Percentiles rank a stretch among this genome's conserved stretches.
These are phyloP conservation scores for Asterophora lycoperdoides DNA, from an alignment of 768 basidiomycete genomes.

Conservation along the genomic window DNA sequence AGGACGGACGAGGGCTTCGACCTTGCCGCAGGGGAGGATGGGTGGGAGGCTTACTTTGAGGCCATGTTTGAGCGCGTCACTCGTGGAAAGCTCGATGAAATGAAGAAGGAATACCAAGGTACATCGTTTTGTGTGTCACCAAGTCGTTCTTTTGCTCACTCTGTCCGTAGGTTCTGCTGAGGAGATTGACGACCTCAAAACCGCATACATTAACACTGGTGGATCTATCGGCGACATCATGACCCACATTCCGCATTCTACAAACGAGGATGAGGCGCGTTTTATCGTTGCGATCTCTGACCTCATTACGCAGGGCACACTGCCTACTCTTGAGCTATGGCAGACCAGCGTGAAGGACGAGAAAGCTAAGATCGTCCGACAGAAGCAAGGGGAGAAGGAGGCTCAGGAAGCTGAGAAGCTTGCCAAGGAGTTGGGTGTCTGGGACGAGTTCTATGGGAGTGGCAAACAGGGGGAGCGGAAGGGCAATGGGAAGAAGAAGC, in stretches of 20 bases:
- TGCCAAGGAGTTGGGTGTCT: conserved; percentile 86
- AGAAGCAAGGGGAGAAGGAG: conserved; percentile 73
- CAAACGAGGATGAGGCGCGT: conserved; percentile 78
- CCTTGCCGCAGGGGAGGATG: conserved; percentile 68
- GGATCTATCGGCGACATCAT: conserved; percentile 84
- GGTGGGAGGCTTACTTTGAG: conserved; percentile 96
- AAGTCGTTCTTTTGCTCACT: not conserved
- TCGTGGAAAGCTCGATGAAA: conserved; percentile 80
- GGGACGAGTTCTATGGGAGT: conserved; percentile 89
- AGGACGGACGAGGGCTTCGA: conserved; percentile 78
- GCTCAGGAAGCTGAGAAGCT: conserved; percentile 79
- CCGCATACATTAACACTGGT: conserved; percentile 63
- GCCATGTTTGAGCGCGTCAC: conserved; percentile 86
- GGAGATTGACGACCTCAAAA: conserved; percentile 74
- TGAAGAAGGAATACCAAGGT: conserved; percentile 96
- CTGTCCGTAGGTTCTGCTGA: conserved; percentile 67
- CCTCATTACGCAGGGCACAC: conserved; percentile 57
- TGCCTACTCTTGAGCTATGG: conserved; percentile 63
- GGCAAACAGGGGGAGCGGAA: conserved; percentile 63
- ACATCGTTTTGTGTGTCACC: conserved; percentile 8
- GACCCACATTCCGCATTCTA: conserved; percentile 82
- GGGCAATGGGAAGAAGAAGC: conserved; percentile 48
- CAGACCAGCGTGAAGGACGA: conserved; percentile 68
- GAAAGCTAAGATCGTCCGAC: conserved; percentile 69
- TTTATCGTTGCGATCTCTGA: conserved; percentile 66